Conservation (phyloP, 257 asterid species). For the Agastache rugosa region DNA sequence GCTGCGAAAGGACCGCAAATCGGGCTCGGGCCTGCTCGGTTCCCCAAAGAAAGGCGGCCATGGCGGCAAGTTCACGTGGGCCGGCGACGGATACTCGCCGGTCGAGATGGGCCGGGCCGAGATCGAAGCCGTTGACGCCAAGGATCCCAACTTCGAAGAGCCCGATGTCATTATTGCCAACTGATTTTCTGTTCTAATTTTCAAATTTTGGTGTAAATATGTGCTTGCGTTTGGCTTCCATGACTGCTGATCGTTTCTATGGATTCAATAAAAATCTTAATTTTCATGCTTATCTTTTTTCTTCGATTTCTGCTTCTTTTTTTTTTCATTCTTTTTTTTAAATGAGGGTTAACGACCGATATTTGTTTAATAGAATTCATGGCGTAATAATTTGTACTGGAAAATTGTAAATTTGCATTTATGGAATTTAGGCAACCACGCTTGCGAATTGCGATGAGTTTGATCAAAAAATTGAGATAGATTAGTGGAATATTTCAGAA, state of each 20-base stretch:
- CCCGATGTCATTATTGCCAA: constrained; percentile 34
- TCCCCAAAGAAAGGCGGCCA: constrained; percentile 90
- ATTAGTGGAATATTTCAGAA: too few relatives aligned
- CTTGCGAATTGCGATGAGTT: too few relatives aligned
- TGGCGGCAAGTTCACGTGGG: constrained; percentile 91
- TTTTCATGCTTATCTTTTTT: not conserved
- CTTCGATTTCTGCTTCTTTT: too few relatives aligned
- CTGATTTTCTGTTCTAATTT: not conserved
- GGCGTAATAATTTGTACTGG: too few relatives aligned
- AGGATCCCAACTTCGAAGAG: constrained; percentile 70
- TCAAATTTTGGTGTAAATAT: not conserved
- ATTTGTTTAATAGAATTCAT: too few relatives aligned
- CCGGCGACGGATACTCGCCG: constrained; percentile 71
- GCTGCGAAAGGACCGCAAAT: constrained; percentile 58
- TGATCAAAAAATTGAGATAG: too few relatives aligned
- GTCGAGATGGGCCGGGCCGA: constrained; percentile 54
- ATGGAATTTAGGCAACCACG: not conserved
- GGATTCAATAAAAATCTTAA: not conserved
- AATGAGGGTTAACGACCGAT: too few relatives aligned
- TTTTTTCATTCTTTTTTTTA: too few relatives aligned
- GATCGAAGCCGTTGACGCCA: constrained; percentile 54
- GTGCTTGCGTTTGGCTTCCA: not conserved
- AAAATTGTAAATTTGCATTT: too few relatives aligned
- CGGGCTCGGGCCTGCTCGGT: constrained; percentile 68
- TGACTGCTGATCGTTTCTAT: not conserved